A percentile compares a stretch with the other conserved stretches of the same genome.
Conservation (phyloP, 257 asterid species). For the Ajuga chamaepitys region DNA sequence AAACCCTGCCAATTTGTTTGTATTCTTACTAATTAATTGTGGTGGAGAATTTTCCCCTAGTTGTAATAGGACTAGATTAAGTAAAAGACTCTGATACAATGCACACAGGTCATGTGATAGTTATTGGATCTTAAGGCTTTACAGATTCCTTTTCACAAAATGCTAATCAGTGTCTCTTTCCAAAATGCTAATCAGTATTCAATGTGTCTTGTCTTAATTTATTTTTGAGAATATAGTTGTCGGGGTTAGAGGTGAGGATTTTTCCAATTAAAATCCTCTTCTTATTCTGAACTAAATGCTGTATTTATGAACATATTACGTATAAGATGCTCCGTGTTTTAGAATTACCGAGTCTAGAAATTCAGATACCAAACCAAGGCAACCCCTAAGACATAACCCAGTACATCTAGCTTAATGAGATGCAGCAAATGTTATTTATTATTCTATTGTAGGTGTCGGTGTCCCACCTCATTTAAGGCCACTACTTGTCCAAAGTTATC, state of each 20-base stretch:
- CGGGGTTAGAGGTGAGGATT: neutral
- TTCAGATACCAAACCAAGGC: too few species aligned
- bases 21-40: neutral
- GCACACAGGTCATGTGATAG: neutral
- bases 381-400: too few species aligned
- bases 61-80: neutral
- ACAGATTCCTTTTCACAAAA: neutral
- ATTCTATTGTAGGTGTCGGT: neutral
- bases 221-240: neutral
- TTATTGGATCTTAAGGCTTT: neutral
- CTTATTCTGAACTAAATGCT: neutral
- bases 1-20: neutral
- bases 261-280: neutral
- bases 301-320: too few species aligned
- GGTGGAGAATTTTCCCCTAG: neutral
- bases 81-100: neutral
- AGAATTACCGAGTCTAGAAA: too few species aligned
- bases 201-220: neutral
- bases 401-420: too few species aligned
- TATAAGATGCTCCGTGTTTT: too few species aligned
- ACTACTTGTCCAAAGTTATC: neutral
- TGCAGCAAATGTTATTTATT: neutral
- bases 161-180: neutral
- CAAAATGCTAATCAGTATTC: neutral
- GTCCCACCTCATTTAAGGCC: neutral